Evolutionary conservation across 2,329 filamentous ascomycete species (phyloP).

Genomic region (Periglandula ipomoeae): DNA sequence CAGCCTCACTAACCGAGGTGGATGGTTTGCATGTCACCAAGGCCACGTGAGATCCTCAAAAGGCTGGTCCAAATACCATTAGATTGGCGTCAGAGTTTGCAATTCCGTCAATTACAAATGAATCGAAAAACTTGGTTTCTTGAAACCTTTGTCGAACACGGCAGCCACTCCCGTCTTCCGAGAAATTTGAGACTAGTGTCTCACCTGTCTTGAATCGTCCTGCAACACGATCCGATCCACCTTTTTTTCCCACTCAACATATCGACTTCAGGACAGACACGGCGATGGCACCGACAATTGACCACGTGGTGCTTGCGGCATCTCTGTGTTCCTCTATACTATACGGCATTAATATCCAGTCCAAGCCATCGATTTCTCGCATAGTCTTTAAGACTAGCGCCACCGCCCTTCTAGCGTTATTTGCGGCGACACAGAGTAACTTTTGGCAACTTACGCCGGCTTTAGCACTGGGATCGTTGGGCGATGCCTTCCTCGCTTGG

Average conservation of each 20-base stretch:
- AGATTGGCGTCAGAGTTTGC: too few species aligned
- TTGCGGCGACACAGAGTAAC: conserved; percentile 10
- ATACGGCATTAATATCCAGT: conserved; percentile 12
- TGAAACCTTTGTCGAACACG: too few species aligned
- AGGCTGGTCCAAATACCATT: too few species aligned
- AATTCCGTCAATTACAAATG: too few species aligned
- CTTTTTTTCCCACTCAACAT: too few species aligned
- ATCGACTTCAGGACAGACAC: not conserved
- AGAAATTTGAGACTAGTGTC: too few species aligned
- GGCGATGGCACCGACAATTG: not conserved
- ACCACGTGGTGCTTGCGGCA: conserved; percentile 1
- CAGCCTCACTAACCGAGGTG: too few species aligned
- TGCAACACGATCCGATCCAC: too few species aligned
- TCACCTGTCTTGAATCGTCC: not conserved
- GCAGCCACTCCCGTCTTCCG: too few species aligned
- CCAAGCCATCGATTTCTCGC: conserved; percentile 17
- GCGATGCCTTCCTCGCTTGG: conserved; percentile 28
- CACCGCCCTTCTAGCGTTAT: conserved; percentile 20
- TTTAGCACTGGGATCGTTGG: conserved; percentile 21
- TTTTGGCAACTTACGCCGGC: conserved; percentile 17
- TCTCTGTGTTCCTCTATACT: conserved; percentile 11
- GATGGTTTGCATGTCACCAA: too few species aligned
- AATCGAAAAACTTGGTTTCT: too few species aligned
- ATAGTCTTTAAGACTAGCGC: conserved; percentile 22
- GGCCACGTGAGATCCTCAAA: too few species aligned